A percentile compares a stretch with the other conserved stretches of the same genome.
These are phyloP conservation scores for Cetradonia linearis DNA, from an alignment of 495 filamentous ascomycete species.

Conservation along the genomic window DNA sequence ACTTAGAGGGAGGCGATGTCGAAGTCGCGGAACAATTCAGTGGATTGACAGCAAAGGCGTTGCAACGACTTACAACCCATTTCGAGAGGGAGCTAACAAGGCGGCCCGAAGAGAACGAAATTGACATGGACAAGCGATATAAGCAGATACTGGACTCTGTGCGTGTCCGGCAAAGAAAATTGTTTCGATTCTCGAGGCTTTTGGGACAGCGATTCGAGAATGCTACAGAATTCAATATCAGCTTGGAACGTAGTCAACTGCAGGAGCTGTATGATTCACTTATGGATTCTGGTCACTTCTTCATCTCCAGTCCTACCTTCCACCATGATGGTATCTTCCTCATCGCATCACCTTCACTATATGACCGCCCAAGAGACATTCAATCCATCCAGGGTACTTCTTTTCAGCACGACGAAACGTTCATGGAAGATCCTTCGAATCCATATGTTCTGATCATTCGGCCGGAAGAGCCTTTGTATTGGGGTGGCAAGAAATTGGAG, in stretches of 20 bases:
- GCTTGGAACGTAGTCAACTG: constrained; percentile 53
- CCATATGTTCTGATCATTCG: constrained; percentile 80
- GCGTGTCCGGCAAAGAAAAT: constrained; percentile 81
- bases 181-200: constrained; percentile 76
- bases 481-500: constrained; percentile 70
- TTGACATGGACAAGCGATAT: constrained; percentile 92
- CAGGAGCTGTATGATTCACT: constrained; percentile 69
- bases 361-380: constrained; percentile 65
- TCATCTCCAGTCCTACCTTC: constrained; percentile 51
- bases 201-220: constrained; percentile 91
- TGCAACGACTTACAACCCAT: constrained; percentile 74
- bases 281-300: constrained; percentile 77
- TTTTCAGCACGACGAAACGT: constrained; percentile 61
- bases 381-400: constrained; percentile 78
- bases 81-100: constrained; percentile 86
- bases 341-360: constrained; percentile 72
- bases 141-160: constrained; percentile 92
- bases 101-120: constrained; percentile 66
- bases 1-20: constrained; percentile 83
- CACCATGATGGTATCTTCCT: constrained; percentile 69
- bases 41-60: constrained; percentile 80
- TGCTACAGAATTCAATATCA: constrained; percentile 82
- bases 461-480: constrained; percentile 66
- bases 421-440: constrained; percentile 52
- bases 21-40: constrained; percentile 99